Conservation (phyloP, 1,139 yeast genomes). For the Taphrina deformans region DNA sequence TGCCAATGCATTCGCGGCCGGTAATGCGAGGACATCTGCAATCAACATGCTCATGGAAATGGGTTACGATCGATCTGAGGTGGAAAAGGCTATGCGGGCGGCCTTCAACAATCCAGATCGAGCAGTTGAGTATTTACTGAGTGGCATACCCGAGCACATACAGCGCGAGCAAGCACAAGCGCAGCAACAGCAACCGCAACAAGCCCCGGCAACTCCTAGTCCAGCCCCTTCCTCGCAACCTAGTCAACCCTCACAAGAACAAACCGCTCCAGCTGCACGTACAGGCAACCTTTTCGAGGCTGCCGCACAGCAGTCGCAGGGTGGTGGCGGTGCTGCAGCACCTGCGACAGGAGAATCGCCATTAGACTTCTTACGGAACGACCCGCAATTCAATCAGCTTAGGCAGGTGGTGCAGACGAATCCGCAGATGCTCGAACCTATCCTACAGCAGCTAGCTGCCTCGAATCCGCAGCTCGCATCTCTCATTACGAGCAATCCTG, state of each 20-base stretch:
- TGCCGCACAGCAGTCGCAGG: slow-evolving; percentile 63
- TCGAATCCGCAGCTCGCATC: slow-evolving; percentile 78
- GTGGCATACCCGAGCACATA: slow-evolving; percentile 73
- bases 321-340: slow-evolving; percentile 39
- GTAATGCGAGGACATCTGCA: slow-evolving; percentile 65
- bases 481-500: slow-evolving; percentile 77
- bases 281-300: slow-evolving; percentile 62
- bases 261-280: slow-evolving; percentile 35
- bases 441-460: slow-evolving; percentile 79
- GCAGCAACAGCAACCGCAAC: slow-evolving; percentile 39
- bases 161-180: slow-evolving; percentile 45
- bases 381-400: slow-evolving; percentile 59
- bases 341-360: slow-evolving; percentile 44
- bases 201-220: slow-evolving; percentile 40
- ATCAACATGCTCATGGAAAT: slow-evolving; percentile 84
- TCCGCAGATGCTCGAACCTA: slow-evolving; percentile 85
- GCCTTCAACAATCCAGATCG: slow-evolving; percentile 98
- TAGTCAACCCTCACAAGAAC: neutral
- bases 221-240: slow-evolving; percentile 39
- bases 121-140: slow-evolving; percentile 90
- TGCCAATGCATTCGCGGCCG: slow-evolving; percentile 55
- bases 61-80: slow-evolving; percentile 91
- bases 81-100: slow-evolving; percentile 86
- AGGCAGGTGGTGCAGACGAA: slow-evolving; percentile 78
- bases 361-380: slow-evolving; percentile 46